Conservation (phyloP, 2,329 filamentous ascomycete genomes). For the Pyricularia pennisetigena region DNA sequence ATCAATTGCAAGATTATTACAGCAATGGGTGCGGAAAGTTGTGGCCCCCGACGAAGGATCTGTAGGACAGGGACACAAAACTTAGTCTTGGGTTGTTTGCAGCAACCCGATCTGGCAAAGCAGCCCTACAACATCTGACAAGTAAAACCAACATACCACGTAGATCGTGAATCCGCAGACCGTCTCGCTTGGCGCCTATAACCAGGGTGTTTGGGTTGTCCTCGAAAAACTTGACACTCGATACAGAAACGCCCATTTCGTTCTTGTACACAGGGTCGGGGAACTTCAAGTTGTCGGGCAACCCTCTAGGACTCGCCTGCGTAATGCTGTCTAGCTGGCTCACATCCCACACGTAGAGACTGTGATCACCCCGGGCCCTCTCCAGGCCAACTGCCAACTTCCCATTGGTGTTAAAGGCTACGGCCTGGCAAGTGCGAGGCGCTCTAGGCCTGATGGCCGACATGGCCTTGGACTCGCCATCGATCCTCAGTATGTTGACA, state of each 20-base stretch:
- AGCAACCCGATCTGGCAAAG: constrained; percentile 29
- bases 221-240: constrained; percentile 74
- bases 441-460: constrained; percentile 63
- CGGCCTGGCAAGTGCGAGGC: constrained; percentile 68
- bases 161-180: constrained; percentile 68
- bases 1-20: constrained; percentile 68
- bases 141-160: constrained; percentile 49
- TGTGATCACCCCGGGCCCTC: constrained; percentile 71
- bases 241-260: constrained; percentile 64
- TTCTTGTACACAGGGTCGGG: constrained; percentile 48
- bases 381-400: constrained; percentile 72
- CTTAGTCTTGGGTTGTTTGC: constrained; percentile 16
- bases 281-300: constrained; percentile 36
- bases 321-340: constrained; percentile 44
- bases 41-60: constrained; percentile 17
- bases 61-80: neutral
- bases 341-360: constrained; percentile 75
- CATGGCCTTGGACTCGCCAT: constrained; percentile 57
- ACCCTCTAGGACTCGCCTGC: constrained; percentile 30
- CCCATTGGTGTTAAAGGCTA: constrained; percentile 65
- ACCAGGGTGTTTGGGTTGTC: constrained; percentile 67
- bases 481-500: constrained; percentile 63
- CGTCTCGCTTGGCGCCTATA: constrained; percentile 65
- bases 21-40: constrained; percentile 56
- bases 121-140: neutral